A percentile compares a stretch with the other conserved stretches of the same genome.
Evolutionary conservation across 228 moss, liverwort and hornwort species (phyloP).

Genomic region (Sphagnum magellanicum): DNA sequence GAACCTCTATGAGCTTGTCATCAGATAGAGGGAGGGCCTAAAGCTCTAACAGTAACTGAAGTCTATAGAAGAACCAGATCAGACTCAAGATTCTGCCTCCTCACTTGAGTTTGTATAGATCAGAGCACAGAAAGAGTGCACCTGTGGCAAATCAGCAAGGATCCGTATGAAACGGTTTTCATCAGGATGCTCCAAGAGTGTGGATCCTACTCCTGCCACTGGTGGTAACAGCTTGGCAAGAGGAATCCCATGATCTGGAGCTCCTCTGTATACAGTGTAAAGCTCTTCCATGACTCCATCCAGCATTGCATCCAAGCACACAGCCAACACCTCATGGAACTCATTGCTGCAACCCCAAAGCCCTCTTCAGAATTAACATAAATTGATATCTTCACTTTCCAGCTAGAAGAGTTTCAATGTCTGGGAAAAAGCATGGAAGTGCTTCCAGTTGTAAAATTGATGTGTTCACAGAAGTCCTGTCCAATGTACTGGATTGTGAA

Average conservation of each 20-base stretch:
- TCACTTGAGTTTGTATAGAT: slow-evolving; percentile 70
- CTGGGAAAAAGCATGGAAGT: no score
- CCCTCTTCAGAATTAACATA: not conserved
- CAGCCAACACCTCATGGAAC: slow-evolving; percentile 68
- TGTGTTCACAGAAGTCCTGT: no score
- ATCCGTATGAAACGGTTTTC: slow-evolving; percentile 79
- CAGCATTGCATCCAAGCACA: slow-evolving; percentile 70
- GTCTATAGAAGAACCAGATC: no score
- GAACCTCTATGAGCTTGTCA: no score
- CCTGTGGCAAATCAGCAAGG: slow-evolving; percentile 73
- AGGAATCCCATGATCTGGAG: slow-evolving; percentile 70
- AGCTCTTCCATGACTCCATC: slow-evolving; percentile 87
- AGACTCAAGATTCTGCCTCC: slow-evolving; percentile 18
- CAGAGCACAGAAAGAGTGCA: slow-evolving; percentile 88
- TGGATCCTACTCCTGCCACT: slow-evolving; percentile 74
- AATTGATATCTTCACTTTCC: no score
- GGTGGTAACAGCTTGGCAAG: slow-evolving; percentile 91
- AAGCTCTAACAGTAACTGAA: no score
- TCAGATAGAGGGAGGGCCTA: no score
- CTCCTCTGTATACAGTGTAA: slow-evolving; percentile 63
- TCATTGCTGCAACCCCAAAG: slow-evolving; percentile 57
- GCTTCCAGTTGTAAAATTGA: no score
- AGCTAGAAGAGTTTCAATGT: no score
- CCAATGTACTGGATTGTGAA: no score
- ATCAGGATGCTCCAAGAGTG: slow-evolving; percentile 76